Conservation (phyloP, 306 rosid genomes). For the Prosopis cineraria region DNA sequence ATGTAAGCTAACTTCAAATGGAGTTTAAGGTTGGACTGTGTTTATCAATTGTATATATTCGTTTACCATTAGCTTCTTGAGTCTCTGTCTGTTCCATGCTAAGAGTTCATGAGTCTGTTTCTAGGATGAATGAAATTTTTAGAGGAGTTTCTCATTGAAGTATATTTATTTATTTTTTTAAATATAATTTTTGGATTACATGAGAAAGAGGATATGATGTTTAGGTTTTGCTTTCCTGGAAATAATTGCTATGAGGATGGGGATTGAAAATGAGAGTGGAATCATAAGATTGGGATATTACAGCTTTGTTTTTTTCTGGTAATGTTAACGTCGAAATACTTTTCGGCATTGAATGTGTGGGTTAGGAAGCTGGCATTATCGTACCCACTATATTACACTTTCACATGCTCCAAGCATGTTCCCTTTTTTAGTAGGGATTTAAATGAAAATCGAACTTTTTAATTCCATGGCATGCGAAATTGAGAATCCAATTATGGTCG, state of each 20-base stretch:
- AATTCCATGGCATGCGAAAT: not conserved
- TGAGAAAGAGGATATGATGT: not conserved
- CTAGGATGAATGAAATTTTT: not conserved
- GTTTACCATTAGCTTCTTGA: not conserved
- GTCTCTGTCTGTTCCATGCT: not conserved
- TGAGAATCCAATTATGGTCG: not conserved
- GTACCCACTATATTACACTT: not conserved
- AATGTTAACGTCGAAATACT: not conserved
- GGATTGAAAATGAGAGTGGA: not conserved
- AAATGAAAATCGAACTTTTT: not conserved
- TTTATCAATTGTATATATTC: not conserved
- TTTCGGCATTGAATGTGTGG: not conserved
- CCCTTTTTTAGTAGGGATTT: not conserved
- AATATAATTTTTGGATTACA: not conserved
- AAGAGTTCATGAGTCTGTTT: not conserved
- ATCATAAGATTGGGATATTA: not conserved
- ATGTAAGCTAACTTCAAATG: constrained; percentile 16
- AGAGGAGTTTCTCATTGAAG: not conserved
- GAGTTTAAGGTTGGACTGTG: not conserved
- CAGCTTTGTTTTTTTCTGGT: not conserved
- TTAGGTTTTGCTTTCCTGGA: not conserved
- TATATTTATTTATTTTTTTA: not conserved
- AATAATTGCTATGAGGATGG: not conserved
- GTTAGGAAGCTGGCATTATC: constrained; percentile 12
- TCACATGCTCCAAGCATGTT: not conserved